Percentiles rank a stretch among this genome's conserved stretches.
Conservation (phyloP, 1,139 yeast species). For the Diutina rugosa region DNA sequence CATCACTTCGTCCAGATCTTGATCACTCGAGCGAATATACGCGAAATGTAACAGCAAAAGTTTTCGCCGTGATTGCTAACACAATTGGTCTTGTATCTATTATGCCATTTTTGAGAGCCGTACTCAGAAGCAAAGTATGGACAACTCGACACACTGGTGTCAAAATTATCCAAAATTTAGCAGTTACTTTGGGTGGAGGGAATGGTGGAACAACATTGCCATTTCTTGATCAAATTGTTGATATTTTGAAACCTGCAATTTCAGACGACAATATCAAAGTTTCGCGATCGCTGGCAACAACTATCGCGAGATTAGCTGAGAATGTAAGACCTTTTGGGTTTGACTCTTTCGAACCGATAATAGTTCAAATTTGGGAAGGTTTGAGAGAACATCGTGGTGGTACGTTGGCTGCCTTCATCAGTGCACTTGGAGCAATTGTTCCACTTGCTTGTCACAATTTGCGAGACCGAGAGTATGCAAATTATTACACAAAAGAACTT, state of each 20-base stretch:
- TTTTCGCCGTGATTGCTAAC: conserved; percentile 76
- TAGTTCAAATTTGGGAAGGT: conserved; percentile 79
- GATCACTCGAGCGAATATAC: conserved; percentile 77
- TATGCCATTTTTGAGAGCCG: conserved; percentile 75
- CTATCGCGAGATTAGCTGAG: conserved; percentile 70
- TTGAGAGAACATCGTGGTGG: conserved; percentile 68
- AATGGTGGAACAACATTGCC: conserved; percentile 49
- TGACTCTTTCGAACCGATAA: conserved; percentile 61
- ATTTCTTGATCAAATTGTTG: conserved; percentile 51
- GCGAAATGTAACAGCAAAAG: conserved; percentile 64
- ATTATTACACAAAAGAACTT: conserved; percentile 66
- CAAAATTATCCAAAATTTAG: conserved; percentile 64
- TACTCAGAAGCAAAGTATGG: conserved; percentile 72
- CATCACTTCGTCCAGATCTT: conserved; percentile 69
- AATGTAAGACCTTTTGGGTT: conserved; percentile 86
- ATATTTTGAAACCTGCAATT: conserved; percentile 46
- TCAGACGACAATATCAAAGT: conserved; percentile 62
- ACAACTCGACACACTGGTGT: conserved; percentile 83
- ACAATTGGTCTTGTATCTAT: conserved; percentile 63
- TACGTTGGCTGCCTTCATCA: conserved; percentile 61
- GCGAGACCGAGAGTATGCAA: conserved; percentile 55
- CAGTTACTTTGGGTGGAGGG: conserved; percentile 58
- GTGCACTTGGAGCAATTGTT: conserved; percentile 67
- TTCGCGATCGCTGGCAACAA: conserved; percentile 55
- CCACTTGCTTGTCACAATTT: conserved; percentile 63